Percentiles rank a stretch among this genome's conserved stretches.
Conservation (phyloP, 2,329 filamentous ascomycete genomes). For the Colletotrichum sp. region DNA sequence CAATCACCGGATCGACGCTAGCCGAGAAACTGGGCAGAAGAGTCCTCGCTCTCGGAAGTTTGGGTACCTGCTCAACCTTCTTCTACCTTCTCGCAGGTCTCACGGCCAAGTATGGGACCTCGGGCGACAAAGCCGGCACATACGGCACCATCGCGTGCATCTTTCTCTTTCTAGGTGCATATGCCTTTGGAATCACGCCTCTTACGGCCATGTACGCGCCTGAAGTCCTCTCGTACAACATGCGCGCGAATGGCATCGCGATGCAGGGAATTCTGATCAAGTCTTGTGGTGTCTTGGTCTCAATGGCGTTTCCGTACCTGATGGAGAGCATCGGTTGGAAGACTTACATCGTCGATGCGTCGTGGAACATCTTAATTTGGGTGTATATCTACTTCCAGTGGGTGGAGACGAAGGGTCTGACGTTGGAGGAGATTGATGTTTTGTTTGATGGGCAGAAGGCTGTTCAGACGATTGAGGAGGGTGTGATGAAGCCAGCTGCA, state of each 20-base stretch:
- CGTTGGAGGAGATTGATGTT: slow-evolving; percentile 23
- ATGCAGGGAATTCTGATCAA: slow-evolving; percentile 14
- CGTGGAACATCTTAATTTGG: slow-evolving; percentile 18
- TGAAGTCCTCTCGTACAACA: slow-evolving; percentile 20
- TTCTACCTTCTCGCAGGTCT: neutral
- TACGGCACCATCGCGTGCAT: slow-evolving; percentile 21
- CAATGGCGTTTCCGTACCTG: slow-evolving; percentile 14
- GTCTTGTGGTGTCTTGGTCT: slow-evolving; percentile 8
- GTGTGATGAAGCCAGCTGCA: neutral
- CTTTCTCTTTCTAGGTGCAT: slow-evolving; percentile 14
- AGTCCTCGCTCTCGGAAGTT: neutral
- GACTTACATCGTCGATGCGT: slow-evolving; percentile 23
- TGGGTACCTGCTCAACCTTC: neutral
- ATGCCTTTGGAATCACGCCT: slow-evolving; percentile 15
- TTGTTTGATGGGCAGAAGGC: slow-evolving; percentile 18
- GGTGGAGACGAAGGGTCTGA: slow-evolving; percentile 30
- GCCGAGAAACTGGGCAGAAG: slow-evolving; percentile 9
- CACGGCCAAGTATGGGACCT: neutral
- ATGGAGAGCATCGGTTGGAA: slow-evolving; percentile 23
- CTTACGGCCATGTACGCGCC: slow-evolving; percentile 17
- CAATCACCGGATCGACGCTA: neutral
- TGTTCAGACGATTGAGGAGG: neutral
- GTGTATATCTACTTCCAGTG: slow-evolving; percentile 27
- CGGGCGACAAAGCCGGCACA: slow-evolving; percentile 10
- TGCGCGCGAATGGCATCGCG: slow-evolving; percentile 22